Conservation (phyloP, 129 eudicot species). For the Rutidosis leptorrhynchoides region DNA sequence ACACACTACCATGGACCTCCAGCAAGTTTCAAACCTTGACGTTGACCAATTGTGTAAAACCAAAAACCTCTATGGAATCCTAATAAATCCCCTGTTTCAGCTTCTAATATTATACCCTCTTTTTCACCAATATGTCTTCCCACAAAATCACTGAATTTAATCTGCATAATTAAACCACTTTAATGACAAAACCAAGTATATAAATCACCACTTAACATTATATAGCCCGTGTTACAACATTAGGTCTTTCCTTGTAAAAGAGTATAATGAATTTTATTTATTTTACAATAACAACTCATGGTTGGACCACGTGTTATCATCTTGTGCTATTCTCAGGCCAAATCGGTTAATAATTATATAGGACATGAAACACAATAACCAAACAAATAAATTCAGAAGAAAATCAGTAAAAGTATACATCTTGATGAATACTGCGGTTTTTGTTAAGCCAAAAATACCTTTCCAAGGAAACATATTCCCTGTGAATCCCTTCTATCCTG, state of each 20-base stretch:
- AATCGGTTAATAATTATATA: not conserved
- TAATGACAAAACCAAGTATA: slow-evolving; percentile 4
- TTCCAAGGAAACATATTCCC: slow-evolving; percentile 99
- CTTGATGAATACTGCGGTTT: not conserved
- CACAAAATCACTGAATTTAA: slow-evolving; percentile 93
- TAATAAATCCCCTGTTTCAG: slow-evolving; percentile 85
- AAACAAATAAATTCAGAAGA: no score
- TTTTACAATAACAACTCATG: not conserved
- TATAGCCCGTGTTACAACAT: not conserved
- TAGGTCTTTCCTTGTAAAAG: slow-evolving; percentile 1
- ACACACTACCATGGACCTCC: slow-evolving; percentile 91
- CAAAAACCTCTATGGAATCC: slow-evolving; percentile 89
- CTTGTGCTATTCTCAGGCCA: not conserved
- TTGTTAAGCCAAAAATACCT: slow-evolving; percentile 48
- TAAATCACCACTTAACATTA: not conserved
- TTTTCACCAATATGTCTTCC: slow-evolving; percentile 90
- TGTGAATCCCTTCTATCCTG: slow-evolving; percentile 96
- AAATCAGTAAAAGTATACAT: not conserved
- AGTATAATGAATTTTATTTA: not conserved
- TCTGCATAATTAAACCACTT: slow-evolving; percentile 39
- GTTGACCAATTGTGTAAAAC: slow-evolving; percentile 97
- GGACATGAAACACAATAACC: not conserved
- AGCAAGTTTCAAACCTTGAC: slow-evolving; percentile 91
- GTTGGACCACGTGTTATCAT: not conserved
- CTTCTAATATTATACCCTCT: slow-evolving; percentile 90